Percentiles rank a stretch among this genome's conserved stretches.
Conservation (phyloP, 352 stramenopile genomes). For the Phytophthora brassicae region DNA sequence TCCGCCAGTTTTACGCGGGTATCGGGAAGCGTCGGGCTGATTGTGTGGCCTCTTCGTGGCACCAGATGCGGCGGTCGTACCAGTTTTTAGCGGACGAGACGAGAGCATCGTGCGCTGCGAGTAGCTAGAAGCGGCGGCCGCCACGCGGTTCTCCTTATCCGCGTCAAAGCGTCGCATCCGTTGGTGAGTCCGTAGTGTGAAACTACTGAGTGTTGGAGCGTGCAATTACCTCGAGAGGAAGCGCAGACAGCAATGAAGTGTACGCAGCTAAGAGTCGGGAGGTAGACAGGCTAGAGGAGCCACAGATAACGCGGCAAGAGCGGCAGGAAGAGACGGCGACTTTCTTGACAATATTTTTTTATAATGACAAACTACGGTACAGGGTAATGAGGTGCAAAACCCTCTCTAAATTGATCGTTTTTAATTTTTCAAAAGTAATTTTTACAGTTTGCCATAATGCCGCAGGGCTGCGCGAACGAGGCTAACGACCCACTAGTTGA, state of each 20-base stretch:
- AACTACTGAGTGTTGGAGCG: neutral
- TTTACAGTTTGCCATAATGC: conserved; percentile 2
- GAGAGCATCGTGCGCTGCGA: conserved; percentile 24
- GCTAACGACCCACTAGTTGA: conserved; percentile 75
- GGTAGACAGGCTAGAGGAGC: no score
- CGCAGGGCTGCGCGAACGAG: conserved; percentile 49
- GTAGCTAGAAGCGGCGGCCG: conserved; percentile 15
- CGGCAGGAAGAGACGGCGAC: no score
- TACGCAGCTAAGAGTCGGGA: no score
- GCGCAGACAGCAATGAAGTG: neutral
- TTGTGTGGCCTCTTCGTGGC: conserved; percentile 39
- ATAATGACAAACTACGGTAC: no score
- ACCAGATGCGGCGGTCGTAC: conserved; percentile 2
- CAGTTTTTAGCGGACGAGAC: conserved; percentile 21
- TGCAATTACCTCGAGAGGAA: neutral
- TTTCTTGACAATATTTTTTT: no score
- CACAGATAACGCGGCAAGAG: no score
- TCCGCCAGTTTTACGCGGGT: conserved; percentile 34
- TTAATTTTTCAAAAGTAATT: no score
- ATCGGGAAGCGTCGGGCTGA: conserved; percentile 25
- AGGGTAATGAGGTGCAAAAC: no score
- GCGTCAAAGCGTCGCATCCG: conserved; percentile 62
- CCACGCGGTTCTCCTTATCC: conserved; percentile 66
- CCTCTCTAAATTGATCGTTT: no score
- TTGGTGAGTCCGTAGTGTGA: neutral